Conservation (phyloP, 169 alveolate species). For the Toxoplasma gondii region DNA sequence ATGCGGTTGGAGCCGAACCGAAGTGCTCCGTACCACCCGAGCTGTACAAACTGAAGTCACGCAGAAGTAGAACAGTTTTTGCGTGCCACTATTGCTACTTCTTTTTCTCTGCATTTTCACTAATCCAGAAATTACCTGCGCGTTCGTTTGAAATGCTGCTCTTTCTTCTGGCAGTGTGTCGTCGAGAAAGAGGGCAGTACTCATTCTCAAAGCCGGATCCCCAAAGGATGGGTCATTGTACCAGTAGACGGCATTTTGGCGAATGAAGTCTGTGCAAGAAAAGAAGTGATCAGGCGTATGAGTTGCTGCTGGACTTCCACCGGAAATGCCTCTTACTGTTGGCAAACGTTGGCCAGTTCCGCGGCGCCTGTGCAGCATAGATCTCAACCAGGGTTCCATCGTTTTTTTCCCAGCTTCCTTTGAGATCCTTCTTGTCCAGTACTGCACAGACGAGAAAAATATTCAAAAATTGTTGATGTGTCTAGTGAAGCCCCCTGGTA, state of each 20-base stretch:
- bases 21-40: conserved; percentile 76
- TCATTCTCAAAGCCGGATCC: conserved; percentile 67
- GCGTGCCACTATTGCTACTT: no score
- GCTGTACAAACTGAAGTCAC: conserved; percentile 70
- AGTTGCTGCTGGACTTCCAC: not conserved
- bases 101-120: not conserved
- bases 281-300: not conserved
- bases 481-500: not conserved
- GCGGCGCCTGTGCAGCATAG: conserved; percentile 29
- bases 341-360: conserved; percentile 42
- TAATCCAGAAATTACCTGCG: conserved; percentile 43
- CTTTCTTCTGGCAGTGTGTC: conserved; percentile 72
- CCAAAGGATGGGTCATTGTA: conserved; percentile 74
- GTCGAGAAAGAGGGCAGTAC: conserved; percentile 75
- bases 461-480: no score
- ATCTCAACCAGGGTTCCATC: conserved; percentile 73
- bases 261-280: conserved; percentile 36
- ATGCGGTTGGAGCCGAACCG: conserved; percentile 77
- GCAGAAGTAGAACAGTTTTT: not conserved
- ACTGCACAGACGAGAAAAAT: conserved; percentile 3
- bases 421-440: conserved; percentile 67
- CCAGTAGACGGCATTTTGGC: conserved; percentile 69
- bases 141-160: conserved; percentile 71
- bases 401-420: conserved; percentile 76
- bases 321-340: not conserved